Percentiles rank a stretch among this genome's conserved stretches.
These are phyloP conservation scores for Emergomyces pasteurianus DNA, from an alignment of 2,329 filamentous ascomycete genomes.

Conservation along the genomic window DNA sequence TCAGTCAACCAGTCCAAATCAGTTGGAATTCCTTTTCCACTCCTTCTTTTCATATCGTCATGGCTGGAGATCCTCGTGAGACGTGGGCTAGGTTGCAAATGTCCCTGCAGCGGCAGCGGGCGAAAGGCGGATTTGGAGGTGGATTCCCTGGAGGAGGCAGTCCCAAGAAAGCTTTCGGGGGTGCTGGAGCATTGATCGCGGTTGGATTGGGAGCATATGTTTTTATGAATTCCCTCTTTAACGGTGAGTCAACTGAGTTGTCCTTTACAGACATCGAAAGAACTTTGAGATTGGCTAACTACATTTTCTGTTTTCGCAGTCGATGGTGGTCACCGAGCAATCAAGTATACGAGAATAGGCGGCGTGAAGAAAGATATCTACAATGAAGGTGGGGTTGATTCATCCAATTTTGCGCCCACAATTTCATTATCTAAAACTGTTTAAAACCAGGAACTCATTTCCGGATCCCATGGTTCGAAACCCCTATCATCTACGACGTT, in stretches of 20 bases:
- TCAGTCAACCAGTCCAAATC: neutral
- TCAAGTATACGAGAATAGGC: constrained; percentile 89
- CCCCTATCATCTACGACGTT: constrained; percentile 91
- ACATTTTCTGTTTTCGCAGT: constrained; percentile 39
- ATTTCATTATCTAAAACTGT: constrained; percentile 1
- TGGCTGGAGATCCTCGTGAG: constrained; percentile 49
- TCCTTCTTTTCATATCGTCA: constrained; percentile 16
- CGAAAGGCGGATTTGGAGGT: constrained; percentile 36
- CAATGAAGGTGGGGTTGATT: constrained; percentile 56
- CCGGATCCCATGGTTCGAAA: constrained; percentile 93
- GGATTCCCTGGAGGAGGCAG: constrained; percentile 44
- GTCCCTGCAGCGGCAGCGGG: constrained; percentile 44
- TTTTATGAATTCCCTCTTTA: constrained; percentile 50
- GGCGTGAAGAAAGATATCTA: constrained; percentile 97
- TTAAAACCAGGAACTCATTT: constrained; percentile 70
- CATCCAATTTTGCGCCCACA: neutral
- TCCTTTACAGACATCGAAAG: neutral
- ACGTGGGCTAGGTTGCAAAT: constrained; percentile 54
- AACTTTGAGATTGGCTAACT: constrained; percentile 8
- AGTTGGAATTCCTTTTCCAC: neutral
- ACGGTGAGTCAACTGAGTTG: constrained; percentile 37
- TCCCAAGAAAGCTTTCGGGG: constrained; percentile 32
- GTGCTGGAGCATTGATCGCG: constrained; percentile 42
- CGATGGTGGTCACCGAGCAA: constrained; percentile 95
- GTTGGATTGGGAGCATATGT: constrained; percentile 36